A percentile compares a stretch with the other conserved stretches of the same genome.
These are phyloP conservation scores for Phascolomyces articulosus DNA, from an alignment of 371 early-diverging fungal genomes.

Conservation along the genomic window DNA sequence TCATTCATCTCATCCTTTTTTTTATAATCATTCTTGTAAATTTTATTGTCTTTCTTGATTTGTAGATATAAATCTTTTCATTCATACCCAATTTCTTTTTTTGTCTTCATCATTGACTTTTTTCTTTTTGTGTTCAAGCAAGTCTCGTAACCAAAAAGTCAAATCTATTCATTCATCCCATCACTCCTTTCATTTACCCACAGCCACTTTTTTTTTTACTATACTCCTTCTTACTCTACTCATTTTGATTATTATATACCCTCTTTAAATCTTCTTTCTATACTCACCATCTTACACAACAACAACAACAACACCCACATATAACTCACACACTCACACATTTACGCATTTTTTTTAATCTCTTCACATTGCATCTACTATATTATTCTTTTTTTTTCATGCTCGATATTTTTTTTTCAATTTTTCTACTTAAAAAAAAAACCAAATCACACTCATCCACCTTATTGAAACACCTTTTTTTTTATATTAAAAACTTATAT, in stretches of 20 bases:
- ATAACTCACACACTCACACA: neutral
- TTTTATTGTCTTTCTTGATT: neutral
- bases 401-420: neutral
- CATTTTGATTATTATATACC: neutral
- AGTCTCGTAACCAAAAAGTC: neutral
- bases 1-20: too few relatives aligned
- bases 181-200: slow-evolving; percentile 5
- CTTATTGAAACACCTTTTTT: neutral
- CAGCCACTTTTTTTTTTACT: neutral
- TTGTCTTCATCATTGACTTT: too few relatives aligned
- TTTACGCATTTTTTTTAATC: neutral
- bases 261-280: neutral
- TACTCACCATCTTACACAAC: neutral
- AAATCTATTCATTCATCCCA: neutral
- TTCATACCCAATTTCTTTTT: too few relatives aligned
- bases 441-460: neutral
- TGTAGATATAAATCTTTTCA: neutral
- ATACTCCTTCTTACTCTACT: neutral
- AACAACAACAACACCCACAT: neutral
- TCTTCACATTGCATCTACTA: neutral
- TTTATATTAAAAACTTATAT: neutral
- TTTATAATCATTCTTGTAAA: neutral
- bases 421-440: neutral
- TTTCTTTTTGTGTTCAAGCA: neutral
- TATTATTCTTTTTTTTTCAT: too few relatives aligned